Evolutionary conservation across 495 filamentous ascomycete genomes (phyloP).

Genomic region (Aspergillus sclerotiicarbonarius): DNA sequence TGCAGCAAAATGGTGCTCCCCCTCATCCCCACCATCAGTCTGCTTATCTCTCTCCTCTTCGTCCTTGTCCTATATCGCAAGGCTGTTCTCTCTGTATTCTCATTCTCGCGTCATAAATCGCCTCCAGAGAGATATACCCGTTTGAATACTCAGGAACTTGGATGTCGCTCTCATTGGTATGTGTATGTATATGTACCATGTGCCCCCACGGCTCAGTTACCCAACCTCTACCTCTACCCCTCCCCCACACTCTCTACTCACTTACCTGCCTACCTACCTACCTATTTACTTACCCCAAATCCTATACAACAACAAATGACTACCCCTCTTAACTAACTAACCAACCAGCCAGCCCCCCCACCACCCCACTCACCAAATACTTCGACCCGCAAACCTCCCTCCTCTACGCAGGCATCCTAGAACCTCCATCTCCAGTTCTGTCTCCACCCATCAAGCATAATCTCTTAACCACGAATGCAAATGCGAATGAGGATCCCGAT

Average conservation of each 20-base stretch:
- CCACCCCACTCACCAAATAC: constrained; percentile 12
- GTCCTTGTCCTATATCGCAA: constrained; percentile 10
- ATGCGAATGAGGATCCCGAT: too few relatives aligned
- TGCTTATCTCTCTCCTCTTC: constrained; percentile 22
- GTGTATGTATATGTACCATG: too few relatives aligned
- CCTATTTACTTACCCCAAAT: too few relatives aligned
- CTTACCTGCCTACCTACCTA: too few relatives aligned
- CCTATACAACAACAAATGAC: too few relatives aligned
- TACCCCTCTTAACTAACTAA: background rate
- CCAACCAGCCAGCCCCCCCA: background rate
- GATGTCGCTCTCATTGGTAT: too few relatives aligned
- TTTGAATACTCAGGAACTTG: too few relatives aligned
- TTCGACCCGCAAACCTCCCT: constrained; percentile 16
- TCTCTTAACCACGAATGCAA: too few relatives aligned
- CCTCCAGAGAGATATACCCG: background rate
- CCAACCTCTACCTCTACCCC: too few relatives aligned
- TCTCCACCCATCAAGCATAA: too few relatives aligned
- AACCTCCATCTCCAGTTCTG: constrained; percentile 5
- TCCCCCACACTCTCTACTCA: too few relatives aligned
- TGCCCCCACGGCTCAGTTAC: too few relatives aligned
- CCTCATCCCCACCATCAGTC: constrained; percentile 17
- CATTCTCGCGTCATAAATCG: background rate
- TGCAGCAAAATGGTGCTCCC: constrained; percentile 1
- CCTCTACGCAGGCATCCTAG: constrained; percentile 4
- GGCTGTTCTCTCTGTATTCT: background rate